Percentiles rank a stretch among this genome's conserved stretches.
Conservation (phyloP, 148 eudicot genomes). For the Limonium bicolor region DNA sequence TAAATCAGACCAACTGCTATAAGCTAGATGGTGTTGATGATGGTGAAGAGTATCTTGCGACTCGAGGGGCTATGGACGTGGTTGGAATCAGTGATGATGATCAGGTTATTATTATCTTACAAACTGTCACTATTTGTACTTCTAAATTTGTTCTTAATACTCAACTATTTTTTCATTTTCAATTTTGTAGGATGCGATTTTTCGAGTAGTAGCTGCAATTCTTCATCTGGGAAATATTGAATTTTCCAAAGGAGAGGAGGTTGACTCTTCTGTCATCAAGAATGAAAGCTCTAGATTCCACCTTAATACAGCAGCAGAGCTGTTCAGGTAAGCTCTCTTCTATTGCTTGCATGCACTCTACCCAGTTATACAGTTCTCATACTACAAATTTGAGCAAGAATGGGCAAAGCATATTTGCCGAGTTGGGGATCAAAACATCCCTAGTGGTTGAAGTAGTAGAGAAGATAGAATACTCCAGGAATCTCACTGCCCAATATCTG, state of each 20-base stretch:
- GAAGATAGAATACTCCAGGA: no score
- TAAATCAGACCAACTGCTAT: constrained; percentile 78
- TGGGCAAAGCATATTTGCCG: no score
- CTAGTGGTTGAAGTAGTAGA: no score
- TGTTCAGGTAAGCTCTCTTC: constrained; percentile 40
- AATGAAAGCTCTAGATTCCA: constrained; percentile 87
- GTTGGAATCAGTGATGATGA: constrained; percentile 90
- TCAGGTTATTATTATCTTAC: constrained; percentile 38
- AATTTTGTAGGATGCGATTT: constrained; percentile 88
- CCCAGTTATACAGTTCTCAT: no score
- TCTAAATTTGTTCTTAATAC: no score
- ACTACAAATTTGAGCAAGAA: no score
- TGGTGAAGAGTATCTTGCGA: constrained; percentile 81
- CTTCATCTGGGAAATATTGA: constrained; percentile 94
- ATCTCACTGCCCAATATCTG: no score
- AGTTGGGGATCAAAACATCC: no score
- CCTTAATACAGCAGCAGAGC: constrained; percentile 67
- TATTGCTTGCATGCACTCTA: not conserved
- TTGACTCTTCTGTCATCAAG: constrained; percentile 82
- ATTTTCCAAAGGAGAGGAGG: constrained; percentile 80
- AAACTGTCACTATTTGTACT: no score
- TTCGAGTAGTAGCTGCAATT: constrained; percentile 82
- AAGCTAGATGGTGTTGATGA: constrained; percentile 73
- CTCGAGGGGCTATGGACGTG: constrained; percentile 94
- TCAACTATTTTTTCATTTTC: no score